Percentiles rank a stretch among this genome's conserved stretches.
These are phyloP conservation scores for Tetracladium setigerum DNA, from an alignment of 495 filamentous ascomycete species.

Conservation along the genomic window DNA sequence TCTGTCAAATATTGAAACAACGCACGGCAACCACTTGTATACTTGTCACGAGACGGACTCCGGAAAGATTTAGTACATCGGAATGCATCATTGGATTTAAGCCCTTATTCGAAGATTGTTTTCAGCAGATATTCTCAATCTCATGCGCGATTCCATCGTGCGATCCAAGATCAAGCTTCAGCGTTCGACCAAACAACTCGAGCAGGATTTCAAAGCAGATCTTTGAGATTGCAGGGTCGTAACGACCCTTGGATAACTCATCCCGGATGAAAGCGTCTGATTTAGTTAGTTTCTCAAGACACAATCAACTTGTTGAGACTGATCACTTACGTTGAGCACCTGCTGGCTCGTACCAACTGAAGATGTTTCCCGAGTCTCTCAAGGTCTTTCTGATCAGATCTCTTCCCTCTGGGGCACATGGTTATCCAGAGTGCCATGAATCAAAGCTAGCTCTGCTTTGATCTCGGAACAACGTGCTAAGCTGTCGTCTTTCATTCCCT, in stretches of 20 bases:
- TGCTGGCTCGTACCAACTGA: conserved; percentile 82
- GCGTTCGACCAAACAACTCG: conserved; percentile 72
- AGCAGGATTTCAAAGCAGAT: conserved; percentile 89
- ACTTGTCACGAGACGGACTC: no score
- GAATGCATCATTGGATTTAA: background rate
- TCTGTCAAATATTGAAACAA: no score
- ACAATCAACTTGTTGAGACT: background rate
- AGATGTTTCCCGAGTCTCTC: conserved; percentile 63
- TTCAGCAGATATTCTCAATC: conserved; percentile 53
- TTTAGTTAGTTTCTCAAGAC: background rate
- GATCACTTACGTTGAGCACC: conserved; percentile 72
- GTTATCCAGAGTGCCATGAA: conserved; percentile 83
- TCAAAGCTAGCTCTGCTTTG: conserved; percentile 69
- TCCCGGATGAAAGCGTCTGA: conserved; percentile 89
- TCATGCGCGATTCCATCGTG: conserved; percentile 35
- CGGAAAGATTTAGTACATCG: no score
- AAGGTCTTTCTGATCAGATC: conserved; percentile 82
- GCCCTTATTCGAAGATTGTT: background rate
- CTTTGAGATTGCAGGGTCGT: conserved; percentile 79
- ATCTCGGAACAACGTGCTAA: conserved; percentile 61
- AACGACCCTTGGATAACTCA: conserved; percentile 86
- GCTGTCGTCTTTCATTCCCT: conserved; percentile 60
- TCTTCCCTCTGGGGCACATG: conserved; percentile 80
- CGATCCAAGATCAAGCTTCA: conserved; percentile 70
- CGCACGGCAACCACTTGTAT: no score